Base-by-base conservation (phyloP, 345 rosid species). In the Adansonia digitata region DNA sequence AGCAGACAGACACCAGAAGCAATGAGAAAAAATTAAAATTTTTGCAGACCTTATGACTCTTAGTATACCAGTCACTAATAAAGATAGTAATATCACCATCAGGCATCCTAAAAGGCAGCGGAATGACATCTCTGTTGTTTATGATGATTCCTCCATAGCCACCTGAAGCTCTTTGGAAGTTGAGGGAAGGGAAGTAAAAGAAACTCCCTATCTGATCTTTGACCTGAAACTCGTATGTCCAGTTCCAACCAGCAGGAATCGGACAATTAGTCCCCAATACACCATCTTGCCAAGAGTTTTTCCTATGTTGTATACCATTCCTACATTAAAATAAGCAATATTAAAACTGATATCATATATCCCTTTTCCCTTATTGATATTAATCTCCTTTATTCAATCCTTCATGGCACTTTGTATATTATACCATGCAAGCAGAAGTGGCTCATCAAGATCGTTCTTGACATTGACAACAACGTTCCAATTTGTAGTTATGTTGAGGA, bases 201-300 rank as follows among this genome's bases (percentile, higher is more conserved):
- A 87, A 90, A 76, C 92, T 88, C 4, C 97, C 98, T 68, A 94
- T 92, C 78, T 94, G 98, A 72, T 92, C 97, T 81, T 94, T 92
- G 69, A 86, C 89, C 83, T 90, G 97, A 78, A 94, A 89, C 77
- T 88, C 84, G 45, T 88, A 94, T 40, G 96, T 94, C 94, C 96
- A 92, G 74, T 89, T 94, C 89, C 90, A 84, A 67, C 97, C 93
- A 35, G 94, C 82, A 70, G 88, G 92, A 46, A 94, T 92, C 8
- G 96, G 96, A 75, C 98, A 92, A 83, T 90, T 94, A 40, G 98
- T 89, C 72, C 97, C 98, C 31, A 77, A 80, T 69, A 92, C 97
- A 65, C 97, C 97, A 70, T 94, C 97, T 81, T 92, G 94, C 98
- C 98, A 90, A 74, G 93, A 89, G 77, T 92, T 90, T 80, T 88